Evolutionary conservation across 2,329 filamentous ascomycete genomes (phyloP), one percentile per base, ranked within the genome.

Genomic region (Diaporthe amygdali): DNA sequence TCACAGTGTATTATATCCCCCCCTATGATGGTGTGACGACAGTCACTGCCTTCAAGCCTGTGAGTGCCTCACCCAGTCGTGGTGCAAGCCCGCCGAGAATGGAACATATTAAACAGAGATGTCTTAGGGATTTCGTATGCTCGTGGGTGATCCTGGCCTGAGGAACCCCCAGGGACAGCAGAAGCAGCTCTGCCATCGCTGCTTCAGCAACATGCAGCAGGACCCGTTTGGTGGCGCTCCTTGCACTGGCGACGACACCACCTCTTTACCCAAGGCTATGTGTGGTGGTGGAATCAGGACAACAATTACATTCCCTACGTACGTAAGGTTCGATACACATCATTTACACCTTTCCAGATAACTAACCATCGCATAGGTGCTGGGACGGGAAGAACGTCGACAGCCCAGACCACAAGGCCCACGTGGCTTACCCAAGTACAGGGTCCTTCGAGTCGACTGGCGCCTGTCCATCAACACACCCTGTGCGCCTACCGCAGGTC

Each of bases 371-470:
- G 32, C 14, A 8, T 87, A 77, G 76, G 20, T 90, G 88, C 81
- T 90, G 88, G 88, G 83, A 90, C 72, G 88, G 88, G 47, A 81
- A 81, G 49, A 83, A 87, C 73, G 73, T 86, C 66, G 86, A 89
- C 76, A 81, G 81, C 17, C 72, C 81, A 1, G 83, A 89, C 76
- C 86, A 83, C 76, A 82, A 76, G 59, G 74, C 72, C 32, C 78
- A 79, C 68, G 75, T 90, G 73, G 80, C 83, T 2, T 90, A 89
- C 73, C 87, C 87, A 1, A 68, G 54, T 14, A 74, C 63, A 8
- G 77, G 78, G 4, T 76, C 74, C 10, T 80, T 80, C 64, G 77
- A 78, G 52, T 74, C 75, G 3, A 77, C 74, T 1, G 78, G 77
- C 0, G 72, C 80, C 2, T 85, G 83, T 73, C 83, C 84, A 0